These are phyloP conservation scores for Neopestalotiopsis rosae DNA, from an alignment of 2,329 filamentous ascomycete species.

Conservation along the genomic window DNA sequence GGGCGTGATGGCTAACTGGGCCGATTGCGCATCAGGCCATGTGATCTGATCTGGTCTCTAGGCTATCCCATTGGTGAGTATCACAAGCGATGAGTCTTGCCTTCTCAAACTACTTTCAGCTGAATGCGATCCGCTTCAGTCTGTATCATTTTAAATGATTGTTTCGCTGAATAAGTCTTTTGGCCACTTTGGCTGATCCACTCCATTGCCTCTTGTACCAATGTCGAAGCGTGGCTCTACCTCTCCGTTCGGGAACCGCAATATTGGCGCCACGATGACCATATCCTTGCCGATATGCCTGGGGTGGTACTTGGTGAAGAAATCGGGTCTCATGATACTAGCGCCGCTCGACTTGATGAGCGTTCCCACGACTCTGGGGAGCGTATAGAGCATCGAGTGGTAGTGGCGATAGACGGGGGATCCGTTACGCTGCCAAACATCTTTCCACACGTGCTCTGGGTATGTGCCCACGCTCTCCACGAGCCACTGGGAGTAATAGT, in stretches of 20 bases:
- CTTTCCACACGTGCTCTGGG: constrained; percentile 50
- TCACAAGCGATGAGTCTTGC: too few relatives aligned
- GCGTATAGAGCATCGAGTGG: constrained; percentile 49
- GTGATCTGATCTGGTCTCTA: too few relatives aligned
- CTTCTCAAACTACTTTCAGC: neutral
- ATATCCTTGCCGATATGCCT: constrained; percentile 41
- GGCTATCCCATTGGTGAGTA: too few relatives aligned
- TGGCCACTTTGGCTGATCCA: constrained; percentile 54
- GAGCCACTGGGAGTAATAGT: constrained; percentile 50
- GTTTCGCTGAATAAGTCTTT: constrained; percentile 45
- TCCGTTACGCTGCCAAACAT: constrained; percentile 51
- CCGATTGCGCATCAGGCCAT: too few relatives aligned
- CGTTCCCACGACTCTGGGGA: constrained; percentile 46
- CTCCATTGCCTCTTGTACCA: constrained; percentile 55
- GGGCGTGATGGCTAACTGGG: too few relatives aligned
- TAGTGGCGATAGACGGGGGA: constrained; percentile 55
- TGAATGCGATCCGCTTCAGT: neutral
- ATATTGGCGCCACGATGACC: constrained; percentile 47
- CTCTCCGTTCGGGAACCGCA: constrained; percentile 41
- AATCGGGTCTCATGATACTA: constrained; percentile 50
- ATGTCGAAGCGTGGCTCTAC: constrained; percentile 51
- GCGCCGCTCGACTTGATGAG: constrained; percentile 42
- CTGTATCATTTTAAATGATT: constrained; percentile 24
- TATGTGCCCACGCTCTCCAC: constrained; percentile 44
- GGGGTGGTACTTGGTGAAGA: constrained; percentile 45